Base-by-base conservation (phyloP, 2,329 filamentous ascomycete species). In the Xylariomycetidae sp. region DNA sequence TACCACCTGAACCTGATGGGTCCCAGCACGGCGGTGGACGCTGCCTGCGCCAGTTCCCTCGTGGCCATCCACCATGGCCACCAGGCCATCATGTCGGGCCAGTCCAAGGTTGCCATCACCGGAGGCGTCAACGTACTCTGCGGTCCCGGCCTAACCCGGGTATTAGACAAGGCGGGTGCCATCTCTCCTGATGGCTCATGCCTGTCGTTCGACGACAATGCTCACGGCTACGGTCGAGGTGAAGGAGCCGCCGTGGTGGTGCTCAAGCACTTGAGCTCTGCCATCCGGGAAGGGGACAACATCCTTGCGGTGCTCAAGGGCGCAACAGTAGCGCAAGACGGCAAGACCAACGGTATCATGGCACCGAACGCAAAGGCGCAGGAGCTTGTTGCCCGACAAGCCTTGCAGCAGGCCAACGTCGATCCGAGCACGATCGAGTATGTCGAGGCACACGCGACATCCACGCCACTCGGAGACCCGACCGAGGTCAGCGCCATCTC, bases 391-490 rank as follows among this genome's bases (percentile, higher is more conserved):
- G 56, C 58, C 10, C 43, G 48, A 0, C 26, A 52, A 6, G 50
- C 56, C 2, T 54, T 58, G 18, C 25, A 29, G 2, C 34, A 40
- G n/a, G 54, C 52, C 16, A 42, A 43, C 5, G 34, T 59, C 5
- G 42, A 54, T 16, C 40, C 40, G 1, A 16, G 28, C 10, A 32
- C 46, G 9, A 49, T 52, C 4, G 43, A 35, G 3, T 59, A 53
- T 24, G 44, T 61, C 13, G 61, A 65, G 32, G 50, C 50, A 7
- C 60, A 65, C 26, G 60, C 57, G 3, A 63, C 61, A 0, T 57
- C 56, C 2, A 64, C 61, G 6, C 36, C 38, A 5, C 47, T 52
- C 4, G 61, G 60, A 4, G 61, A 64, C 32, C 54, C 58, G 1
- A 44, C 35, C 41, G 38, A 53, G 53, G 13, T 35, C 29, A 10